Evolutionary conservation across 2,329 filamentous ascomycete species (phyloP).

Genomic region (Calonectria leucothoes): DNA sequence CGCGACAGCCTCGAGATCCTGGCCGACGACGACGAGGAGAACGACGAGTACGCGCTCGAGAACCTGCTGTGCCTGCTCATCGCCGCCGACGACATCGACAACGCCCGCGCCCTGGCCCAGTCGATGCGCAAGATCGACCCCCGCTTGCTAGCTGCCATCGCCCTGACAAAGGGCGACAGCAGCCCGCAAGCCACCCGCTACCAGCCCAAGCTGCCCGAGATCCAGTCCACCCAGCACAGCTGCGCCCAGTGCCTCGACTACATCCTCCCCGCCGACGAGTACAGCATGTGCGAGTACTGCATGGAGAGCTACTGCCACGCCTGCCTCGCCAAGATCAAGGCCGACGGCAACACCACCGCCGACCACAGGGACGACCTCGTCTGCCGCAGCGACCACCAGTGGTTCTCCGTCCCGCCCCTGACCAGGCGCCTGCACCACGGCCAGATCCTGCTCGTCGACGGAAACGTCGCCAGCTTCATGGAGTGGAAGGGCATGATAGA

Average conservation of each 20-base stretch:
- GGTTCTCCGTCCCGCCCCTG: conserved; percentile 53
- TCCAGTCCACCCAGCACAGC: conserved; percentile 47
- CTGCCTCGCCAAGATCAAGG: conserved; percentile 48
- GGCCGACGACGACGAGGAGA: conserved; percentile 54
- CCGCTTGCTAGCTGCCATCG: conserved; percentile 41
- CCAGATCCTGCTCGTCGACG: conserved; percentile 51
- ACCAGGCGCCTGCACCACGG: conserved; percentile 49
- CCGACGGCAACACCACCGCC: conserved; percentile 44
- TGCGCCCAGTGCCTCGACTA: conserved; percentile 54
- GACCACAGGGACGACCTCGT: conserved; percentile 45
- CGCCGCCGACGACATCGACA: conserved; percentile 50
- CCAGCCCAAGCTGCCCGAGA: conserved; percentile 52
- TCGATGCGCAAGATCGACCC: conserved; percentile 53
- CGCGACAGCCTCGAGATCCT: conserved; percentile 52
- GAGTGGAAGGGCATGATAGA: conserved; percentile 51
- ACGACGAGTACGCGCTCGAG: conserved; percentile 55
- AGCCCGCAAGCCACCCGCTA: conserved; percentile 40
- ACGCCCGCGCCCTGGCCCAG: conserved; percentile 51
- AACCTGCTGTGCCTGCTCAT: conserved; percentile 54
- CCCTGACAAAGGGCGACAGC: conserved; percentile 44
- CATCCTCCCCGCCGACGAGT: conserved; percentile 45
- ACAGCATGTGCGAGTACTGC: conserved; percentile 52
- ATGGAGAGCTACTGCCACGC: conserved; percentile 53
- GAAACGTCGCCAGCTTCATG: conserved; percentile 45
- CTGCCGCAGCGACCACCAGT: conserved; percentile 52